A percentile compares a stretch with the other conserved stretches of the same genome.
Conservation (phyloP, 352 stramenopile species). For the Globisporangium spinosum region DNA sequence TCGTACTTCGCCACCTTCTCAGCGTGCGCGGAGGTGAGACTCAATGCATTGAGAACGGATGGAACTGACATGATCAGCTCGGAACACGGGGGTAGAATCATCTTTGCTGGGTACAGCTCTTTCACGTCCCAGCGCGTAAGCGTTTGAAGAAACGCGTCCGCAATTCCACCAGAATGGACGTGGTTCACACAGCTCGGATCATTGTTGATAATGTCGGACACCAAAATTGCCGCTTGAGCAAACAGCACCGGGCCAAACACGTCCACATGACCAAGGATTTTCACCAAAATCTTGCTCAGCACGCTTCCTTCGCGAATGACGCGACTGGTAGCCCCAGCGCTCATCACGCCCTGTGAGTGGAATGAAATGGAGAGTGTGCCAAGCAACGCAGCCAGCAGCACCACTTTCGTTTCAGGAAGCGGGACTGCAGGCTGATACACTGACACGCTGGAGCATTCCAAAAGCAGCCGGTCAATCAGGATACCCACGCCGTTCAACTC, state of each 20-base stretch:
- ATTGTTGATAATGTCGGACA: constrained; percentile 97
- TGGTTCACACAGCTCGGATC: constrained; percentile 94
- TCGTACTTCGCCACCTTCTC: constrained; percentile 90
- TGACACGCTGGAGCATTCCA: constrained; percentile 44
- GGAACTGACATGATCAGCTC: constrained; percentile 95
- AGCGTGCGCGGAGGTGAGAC: constrained; percentile 90
- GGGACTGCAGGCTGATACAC: not conserved
- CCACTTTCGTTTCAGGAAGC: constrained; percentile 51
- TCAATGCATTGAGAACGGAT: constrained; percentile 91
- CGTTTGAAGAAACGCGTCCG: constrained; percentile 90
- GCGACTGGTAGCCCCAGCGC: constrained; percentile 73
- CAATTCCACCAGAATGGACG: constrained; percentile 91
- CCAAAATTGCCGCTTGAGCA: constrained; percentile 88
- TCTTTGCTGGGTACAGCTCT: constrained; percentile 43
- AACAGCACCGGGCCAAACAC: constrained; percentile 92
- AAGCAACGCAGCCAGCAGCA: constrained; percentile 67
- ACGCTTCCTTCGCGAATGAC: constrained; percentile 85
- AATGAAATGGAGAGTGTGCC: constrained; percentile 82
- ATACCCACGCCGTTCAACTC: constrained; percentile 86
- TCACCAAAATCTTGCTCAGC: constrained; percentile 86
- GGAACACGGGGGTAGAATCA: constrained; percentile 75
- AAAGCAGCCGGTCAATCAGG: constrained; percentile 69
- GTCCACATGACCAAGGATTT: constrained; percentile 89
- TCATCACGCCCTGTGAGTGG: constrained; percentile 87
- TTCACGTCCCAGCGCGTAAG: constrained; percentile 80